These are phyloP conservation scores for Clausena lansium DNA, from an alignment of 345 rosid genomes.

Conservation along the genomic window DNA sequence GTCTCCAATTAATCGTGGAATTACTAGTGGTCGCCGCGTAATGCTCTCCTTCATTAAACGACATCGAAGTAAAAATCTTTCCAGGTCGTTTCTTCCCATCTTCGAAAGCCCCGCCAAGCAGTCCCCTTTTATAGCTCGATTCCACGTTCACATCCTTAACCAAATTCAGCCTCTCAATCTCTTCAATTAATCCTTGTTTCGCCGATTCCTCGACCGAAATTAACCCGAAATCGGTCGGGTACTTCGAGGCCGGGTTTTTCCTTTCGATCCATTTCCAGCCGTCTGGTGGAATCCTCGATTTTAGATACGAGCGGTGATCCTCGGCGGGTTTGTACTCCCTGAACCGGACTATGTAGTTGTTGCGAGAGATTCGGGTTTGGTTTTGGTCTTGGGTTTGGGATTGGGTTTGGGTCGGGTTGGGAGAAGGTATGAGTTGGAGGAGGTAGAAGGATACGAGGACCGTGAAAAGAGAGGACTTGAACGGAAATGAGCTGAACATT, in stretches of 20 bases:
- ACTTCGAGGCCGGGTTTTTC: slow-evolving; percentile 64
- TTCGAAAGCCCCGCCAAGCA: slow-evolving; percentile 59
- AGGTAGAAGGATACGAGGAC: slow-evolving; percentile 33
- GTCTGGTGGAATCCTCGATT: slow-evolving; percentile 42
- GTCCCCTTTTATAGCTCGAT: slow-evolving; percentile 56
- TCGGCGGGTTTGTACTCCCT: slow-evolving; percentile 52
- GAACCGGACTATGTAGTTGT: slow-evolving; percentile 79
- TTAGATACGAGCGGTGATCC: slow-evolving; percentile 58
- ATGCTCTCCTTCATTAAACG: slow-evolving; percentile 60
- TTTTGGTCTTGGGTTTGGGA: slow-evolving; percentile 22
- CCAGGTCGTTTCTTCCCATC: slow-evolving; percentile 81
- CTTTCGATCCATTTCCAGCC: slow-evolving; percentile 97
- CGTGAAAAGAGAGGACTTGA: slow-evolving; percentile 24
- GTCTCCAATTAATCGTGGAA: slow-evolving; percentile 66
- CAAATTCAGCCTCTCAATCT: slow-evolving; percentile 53
- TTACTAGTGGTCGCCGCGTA: slow-evolving; percentile 43
- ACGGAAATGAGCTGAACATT: slow-evolving; percentile 13
- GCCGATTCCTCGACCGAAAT: slow-evolving; percentile 51
- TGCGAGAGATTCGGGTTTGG: slow-evolving; percentile 7
- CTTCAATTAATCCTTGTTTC: slow-evolving; percentile 46
- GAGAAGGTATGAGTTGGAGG: slow-evolving; percentile 37
- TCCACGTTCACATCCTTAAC: slow-evolving; percentile 87
- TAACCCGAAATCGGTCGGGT: slow-evolving; percentile 84
- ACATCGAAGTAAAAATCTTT: slow-evolving; percentile 82
- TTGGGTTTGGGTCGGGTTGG: slow-evolving; percentile 20